Conservation (phyloP, 495 filamentous ascomycete species). For the Xanthoparmelia taractica region DNA sequence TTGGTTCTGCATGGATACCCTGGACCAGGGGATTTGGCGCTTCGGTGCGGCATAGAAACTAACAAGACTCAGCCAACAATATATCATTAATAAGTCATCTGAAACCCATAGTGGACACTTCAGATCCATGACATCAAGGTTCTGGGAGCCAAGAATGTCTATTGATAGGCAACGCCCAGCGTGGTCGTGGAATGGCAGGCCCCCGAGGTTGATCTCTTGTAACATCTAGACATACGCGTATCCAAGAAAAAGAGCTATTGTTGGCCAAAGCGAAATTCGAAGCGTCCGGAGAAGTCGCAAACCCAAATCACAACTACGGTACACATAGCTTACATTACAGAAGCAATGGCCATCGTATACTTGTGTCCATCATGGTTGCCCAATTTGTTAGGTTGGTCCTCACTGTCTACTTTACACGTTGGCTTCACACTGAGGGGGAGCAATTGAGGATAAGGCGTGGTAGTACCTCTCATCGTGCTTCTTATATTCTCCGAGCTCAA, state of each 20-base stretch:
- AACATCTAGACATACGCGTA: not conserved
- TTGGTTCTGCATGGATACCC: not conserved
- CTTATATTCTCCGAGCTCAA: not conserved
- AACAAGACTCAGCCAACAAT: not conserved
- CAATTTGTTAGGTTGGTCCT: not conserved
- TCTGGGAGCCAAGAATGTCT: not conserved
- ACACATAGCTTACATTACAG: not conserved
- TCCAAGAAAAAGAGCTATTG: not conserved
- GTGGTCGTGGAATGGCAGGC: not conserved
- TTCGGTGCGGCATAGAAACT: not conserved
- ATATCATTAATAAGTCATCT: not conserved
- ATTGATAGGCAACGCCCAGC: not conserved
- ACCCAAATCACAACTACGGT: not conserved
- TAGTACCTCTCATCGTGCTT: not conserved
- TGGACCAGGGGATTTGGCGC: not conserved
- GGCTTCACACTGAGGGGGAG: not conserved
- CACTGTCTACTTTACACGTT: not conserved
- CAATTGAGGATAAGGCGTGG: not conserved
- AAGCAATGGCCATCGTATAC: not conserved
- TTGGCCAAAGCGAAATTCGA: not conserved
- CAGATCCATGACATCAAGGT: not conserved
- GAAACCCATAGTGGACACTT: not conserved
- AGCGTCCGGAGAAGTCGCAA: not conserved
- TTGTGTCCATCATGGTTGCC: not conserved
- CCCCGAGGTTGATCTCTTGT: not conserved